A percentile compares a stretch with the other conserved stretches of the same genome.
Evolutionary conservation across 2,329 filamentous ascomycete genomes (phyloP).

Genomic region (Penicillium corylophilum): DNA sequence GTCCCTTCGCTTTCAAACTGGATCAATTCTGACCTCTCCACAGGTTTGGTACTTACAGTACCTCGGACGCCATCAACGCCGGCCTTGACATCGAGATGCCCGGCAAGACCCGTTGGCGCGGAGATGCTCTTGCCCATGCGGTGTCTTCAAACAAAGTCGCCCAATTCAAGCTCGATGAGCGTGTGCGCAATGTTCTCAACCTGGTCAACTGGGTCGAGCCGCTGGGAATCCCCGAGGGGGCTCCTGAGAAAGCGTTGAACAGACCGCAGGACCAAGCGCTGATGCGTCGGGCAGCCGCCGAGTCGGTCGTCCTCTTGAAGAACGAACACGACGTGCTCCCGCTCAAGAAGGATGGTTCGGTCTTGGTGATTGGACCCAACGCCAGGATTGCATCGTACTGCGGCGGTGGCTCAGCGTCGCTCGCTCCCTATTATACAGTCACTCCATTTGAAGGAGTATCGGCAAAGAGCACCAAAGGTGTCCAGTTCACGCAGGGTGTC

Average conservation of each 20-base stretch:
- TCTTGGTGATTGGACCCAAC: slow-evolving; percentile 57
- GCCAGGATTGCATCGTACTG: slow-evolving; percentile 50
- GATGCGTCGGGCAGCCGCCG: slow-evolving; percentile 64
- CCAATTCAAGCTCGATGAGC: slow-evolving; percentile 56
- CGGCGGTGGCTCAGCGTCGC: slow-evolving; percentile 65
- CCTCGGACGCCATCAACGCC: slow-evolving; percentile 45
- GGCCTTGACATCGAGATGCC: slow-evolving; percentile 52
- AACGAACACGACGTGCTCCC: slow-evolving; percentile 67
- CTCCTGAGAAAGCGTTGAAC: slow-evolving; percentile 55
- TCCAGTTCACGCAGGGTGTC: slow-evolving; percentile 58
- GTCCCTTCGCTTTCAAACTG: neutral
- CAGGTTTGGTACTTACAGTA: slow-evolving; percentile 50
- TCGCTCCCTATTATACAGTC: slow-evolving; percentile 47
- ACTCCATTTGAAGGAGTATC: slow-evolving; percentile 47
- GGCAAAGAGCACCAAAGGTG: slow-evolving; percentile 35
- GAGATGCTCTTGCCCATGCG: slow-evolving; percentile 40
- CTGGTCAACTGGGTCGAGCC: slow-evolving; percentile 59
- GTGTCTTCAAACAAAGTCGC: slow-evolving; percentile 58
- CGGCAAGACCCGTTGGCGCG: slow-evolving; percentile 46
- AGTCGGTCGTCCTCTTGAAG: slow-evolving; percentile 72
- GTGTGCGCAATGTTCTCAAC: slow-evolving; percentile 58
- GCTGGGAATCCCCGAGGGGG: slow-evolving; percentile 56
- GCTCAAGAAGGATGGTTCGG: slow-evolving; percentile 45
- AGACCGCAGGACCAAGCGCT: slow-evolving; percentile 63
- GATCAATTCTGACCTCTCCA: neutral